phyloP scores from a whole-genome alignment of 2,329 filamentous ascomycete species.

The Chaetomium sp. region DNA sequence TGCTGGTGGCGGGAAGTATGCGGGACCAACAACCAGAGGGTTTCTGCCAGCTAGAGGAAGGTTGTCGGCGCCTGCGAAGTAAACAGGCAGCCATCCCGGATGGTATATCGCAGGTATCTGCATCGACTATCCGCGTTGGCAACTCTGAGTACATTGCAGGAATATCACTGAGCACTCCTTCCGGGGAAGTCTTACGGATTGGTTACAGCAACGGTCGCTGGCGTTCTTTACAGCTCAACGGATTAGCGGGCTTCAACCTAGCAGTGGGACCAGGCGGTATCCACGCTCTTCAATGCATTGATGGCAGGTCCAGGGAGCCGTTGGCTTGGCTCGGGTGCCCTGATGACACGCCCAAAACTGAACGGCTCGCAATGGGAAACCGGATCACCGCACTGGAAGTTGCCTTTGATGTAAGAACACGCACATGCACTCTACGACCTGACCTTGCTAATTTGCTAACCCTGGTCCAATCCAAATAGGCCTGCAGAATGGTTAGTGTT shows the following conservation, averaged over 20 bases:
- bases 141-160: neutral
- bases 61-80: neutral
- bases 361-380: neutral
- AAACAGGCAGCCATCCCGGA: neutral
- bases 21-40: neutral
- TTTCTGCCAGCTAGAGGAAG: neutral
- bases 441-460: neutral
- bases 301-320: neutral
- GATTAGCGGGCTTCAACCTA: neutral
- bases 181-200: neutral
- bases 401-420: slow-evolving; percentile 4
- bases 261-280: slow-evolving; percentile 9
- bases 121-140: neutral
- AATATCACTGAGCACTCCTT: neutral
- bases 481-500: slow-evolving; percentile 9
- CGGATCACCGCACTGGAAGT: neutral
- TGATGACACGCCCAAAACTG: slow-evolving; percentile 2
- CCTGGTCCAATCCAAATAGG: neutral
- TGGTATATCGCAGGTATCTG: neutral
- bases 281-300: slow-evolving; percentile 14
- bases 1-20: neutral
- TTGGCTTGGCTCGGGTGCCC: slow-evolving; percentile 10
- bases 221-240: neutral
- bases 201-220: neutral
- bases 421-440: neutral